Evolutionary conservation across 1,139 yeast genomes (phyloP).

Genomic region (Magnusiomyces ingens): DNA sequence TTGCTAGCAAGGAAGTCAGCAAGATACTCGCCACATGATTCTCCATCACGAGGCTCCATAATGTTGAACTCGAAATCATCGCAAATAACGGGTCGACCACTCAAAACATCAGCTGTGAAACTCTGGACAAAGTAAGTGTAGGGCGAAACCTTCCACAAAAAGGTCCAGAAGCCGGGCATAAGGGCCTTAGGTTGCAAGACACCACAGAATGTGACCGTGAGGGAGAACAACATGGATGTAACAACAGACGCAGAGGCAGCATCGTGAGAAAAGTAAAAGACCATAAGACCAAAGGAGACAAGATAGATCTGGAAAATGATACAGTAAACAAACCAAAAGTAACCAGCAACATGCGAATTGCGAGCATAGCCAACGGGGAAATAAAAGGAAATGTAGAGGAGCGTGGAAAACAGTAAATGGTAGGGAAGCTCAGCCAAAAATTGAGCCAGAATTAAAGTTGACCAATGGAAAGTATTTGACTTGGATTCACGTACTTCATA

Average conservation of each 20-base stretch:
- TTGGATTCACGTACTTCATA: constrained; percentile 57
- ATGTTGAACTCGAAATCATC: constrained; percentile 39
- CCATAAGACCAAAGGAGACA: constrained; percentile 41
- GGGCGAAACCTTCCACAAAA: constrained; percentile 51
- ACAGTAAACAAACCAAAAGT: constrained; percentile 40
- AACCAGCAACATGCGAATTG: constrained; percentile 39
- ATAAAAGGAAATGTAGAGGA: constrained; percentile 31
- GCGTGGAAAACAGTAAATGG: constrained; percentile 32
- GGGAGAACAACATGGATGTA: constrained; percentile 42
- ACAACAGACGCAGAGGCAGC: constrained; percentile 46
- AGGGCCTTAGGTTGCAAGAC: constrained; percentile 42
- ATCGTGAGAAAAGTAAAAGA: constrained; percentile 41
- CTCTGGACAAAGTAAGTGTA: constrained; percentile 49
- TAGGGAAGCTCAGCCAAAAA: constrained; percentile 38
- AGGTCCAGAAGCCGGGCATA: constrained; percentile 54
- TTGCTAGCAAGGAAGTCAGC: constrained; percentile 33
- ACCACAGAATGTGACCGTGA: constrained; percentile 53
- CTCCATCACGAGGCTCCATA: constrained; percentile 47
- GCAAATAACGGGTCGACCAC: constrained; percentile 41
- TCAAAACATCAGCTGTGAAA: constrained; percentile 41
- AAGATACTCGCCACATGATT: constrained; percentile 42
- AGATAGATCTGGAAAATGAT: constrained; percentile 41
- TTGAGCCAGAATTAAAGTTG: constrained; percentile 38
- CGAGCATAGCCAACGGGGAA: constrained; percentile 40
- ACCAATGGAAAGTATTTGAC: constrained; percentile 60